A percentile compares a stretch with the other conserved stretches of the same genome.
Conservation (phyloP, 305 asterid species). For the Stenogyne calaminthoides region DNA sequence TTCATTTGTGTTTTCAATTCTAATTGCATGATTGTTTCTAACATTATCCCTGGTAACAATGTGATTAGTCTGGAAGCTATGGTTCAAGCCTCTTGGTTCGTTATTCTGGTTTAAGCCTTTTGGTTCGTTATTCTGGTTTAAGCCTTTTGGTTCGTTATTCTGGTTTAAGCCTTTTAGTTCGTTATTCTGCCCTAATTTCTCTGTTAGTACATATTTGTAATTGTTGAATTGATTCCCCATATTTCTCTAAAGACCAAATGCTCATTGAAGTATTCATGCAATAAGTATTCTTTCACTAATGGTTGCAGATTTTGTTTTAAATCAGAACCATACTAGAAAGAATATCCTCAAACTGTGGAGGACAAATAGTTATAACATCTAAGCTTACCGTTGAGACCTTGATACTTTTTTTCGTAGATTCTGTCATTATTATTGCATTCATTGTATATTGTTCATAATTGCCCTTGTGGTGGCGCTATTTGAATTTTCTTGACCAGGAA, state of each 20-base stretch:
- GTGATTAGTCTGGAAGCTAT: neutral
- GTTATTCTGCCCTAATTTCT: neutral
- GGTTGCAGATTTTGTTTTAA: neutral
- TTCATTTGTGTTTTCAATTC: neutral
- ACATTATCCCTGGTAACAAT: conserved; percentile 1
- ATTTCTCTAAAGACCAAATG: neutral
- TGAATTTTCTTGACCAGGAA: neutral
- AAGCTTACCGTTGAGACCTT: conserved; percentile 16
- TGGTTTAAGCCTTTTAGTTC: neutral
- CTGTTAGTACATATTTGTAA: neutral
- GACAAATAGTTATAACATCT: neutral
- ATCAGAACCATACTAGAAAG: conserved; percentile 1
- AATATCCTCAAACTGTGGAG: neutral
- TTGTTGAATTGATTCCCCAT: neutral
- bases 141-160: neutral
- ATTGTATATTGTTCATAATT: neutral
- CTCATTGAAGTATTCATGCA: conserved; percentile 12
- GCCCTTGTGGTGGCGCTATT: conserved; percentile 21
- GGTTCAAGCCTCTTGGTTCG: no score
- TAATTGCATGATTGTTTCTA: conserved; percentile 6
- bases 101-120: neutral
- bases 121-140: neutral
- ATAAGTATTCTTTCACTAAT: neutral
- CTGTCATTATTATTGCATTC: neutral
- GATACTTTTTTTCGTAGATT: neutral